Evolutionary conservation across 257 asterid genomes (phyloP).

Genomic region (Salvia hispanica): DNA sequence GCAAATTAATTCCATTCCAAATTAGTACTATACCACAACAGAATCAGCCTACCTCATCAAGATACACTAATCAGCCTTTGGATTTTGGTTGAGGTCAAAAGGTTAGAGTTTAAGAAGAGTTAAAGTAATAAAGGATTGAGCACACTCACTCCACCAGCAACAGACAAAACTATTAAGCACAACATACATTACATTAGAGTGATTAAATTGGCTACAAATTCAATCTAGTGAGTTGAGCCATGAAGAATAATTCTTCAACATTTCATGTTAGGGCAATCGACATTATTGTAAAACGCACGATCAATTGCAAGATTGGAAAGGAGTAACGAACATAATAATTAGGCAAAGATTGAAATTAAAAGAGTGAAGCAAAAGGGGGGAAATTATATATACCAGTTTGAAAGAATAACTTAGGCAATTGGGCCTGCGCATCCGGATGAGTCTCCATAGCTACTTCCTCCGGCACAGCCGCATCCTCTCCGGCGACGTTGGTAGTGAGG

Average conservation of each 20-base stretch:
- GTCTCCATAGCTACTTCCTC: slow-evolving; percentile 47
- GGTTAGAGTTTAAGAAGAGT: background rate
- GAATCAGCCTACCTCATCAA: no score
- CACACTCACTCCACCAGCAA: background rate
- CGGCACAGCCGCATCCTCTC: slow-evolving; percentile 25
- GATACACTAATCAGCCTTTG: no score
- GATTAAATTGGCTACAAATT: background rate
- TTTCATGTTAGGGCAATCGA: background rate
- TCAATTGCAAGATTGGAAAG: background rate
- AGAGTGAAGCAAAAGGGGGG: background rate
- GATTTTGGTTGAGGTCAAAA: background rate
- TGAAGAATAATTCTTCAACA: background rate
- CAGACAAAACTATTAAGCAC: background rate
- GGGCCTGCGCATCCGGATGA: slow-evolving; percentile 58
- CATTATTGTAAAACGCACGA: background rate
- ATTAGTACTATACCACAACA: no score
- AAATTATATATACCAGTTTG: slow-evolving; percentile 44
- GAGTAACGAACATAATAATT: background rate
- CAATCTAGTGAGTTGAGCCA: background rate
- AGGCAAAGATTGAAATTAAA: background rate
- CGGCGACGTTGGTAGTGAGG: slow-evolving; percentile 32
- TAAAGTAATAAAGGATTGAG: background rate
- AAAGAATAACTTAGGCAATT: slow-evolving; percentile 34
- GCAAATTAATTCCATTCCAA: no score
- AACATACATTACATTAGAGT: no score